Evolutionary conservation across 805 yeast species (phyloP), one percentile per base, ranked within the genome.

Genomic region (Kodamaea nitidulidarum): DNA sequence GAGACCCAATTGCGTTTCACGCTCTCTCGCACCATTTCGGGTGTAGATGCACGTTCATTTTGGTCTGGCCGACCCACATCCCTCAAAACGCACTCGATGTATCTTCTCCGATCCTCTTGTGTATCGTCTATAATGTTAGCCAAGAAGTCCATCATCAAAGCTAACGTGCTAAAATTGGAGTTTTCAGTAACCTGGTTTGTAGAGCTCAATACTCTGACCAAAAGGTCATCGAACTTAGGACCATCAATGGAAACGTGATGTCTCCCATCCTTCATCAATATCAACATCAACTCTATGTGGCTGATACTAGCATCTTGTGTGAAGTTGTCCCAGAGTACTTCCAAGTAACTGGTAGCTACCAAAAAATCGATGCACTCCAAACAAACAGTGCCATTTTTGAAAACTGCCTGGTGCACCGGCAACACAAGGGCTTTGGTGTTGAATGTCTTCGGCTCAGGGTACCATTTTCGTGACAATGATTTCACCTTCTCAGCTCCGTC

Each of bases 291-390:
- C 26, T 65, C 63, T 4, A 73, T 52, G 46, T 73, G 77, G 18
- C 58, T 62, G 32, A 59, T 51, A 2, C 72, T 55, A 7, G 63
- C 56, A 41, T 71, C 73, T 8, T 54, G 55, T 35, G 64, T 63
- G 41, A 70, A 69, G 30, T 54, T 46, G 9, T 56, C 58, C 78
- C 77, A 75, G 10, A 69, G 52, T 16, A 63, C 59, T n/a, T 52
- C 45, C 14, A 64, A 54, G 43, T 51, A 62, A 15, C 42, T 48
- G 1, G 60, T 41, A 7, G 43, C 44, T 3, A 39, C 12, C 26
- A 56, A 40, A 4, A 46, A 39, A 16, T 42, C 43, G 6, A 36
- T 24, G 17, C 35, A 9, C 35, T 35, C 39, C 17, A 15, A 20
- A 20, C 36, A 24, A 30, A 32, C n/a, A 15, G 26, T 20, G 26